Evolutionary conservation across 2,329 filamentous ascomycete species (phyloP), one percentile per base, ranked within the genome.

Genomic region (Fusarium sp.): DNA sequence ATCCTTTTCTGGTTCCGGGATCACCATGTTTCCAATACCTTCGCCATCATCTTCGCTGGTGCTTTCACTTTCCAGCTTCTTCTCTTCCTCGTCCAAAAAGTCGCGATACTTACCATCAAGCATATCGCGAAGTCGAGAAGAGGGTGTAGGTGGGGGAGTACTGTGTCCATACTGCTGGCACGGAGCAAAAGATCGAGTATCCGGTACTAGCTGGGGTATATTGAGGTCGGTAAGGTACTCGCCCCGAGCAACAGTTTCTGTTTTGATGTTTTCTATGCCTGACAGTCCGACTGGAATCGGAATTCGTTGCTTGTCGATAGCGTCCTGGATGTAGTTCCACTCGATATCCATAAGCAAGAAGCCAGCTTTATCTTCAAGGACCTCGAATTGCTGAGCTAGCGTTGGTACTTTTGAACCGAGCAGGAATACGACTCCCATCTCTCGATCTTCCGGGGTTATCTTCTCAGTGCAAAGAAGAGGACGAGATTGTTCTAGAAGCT

Each of bases 301-400:
- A 8, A 77, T 30, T 18, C 59, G 38, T 8, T 59, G 53, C 15
- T 40, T 49, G 25, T 77, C 75, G 25, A 74, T 38, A 12, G 46
- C 60, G 8, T 78, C 73, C 24, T 67, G 63, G 2, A 77, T 27
- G 10, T 79, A 62, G 10, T 73, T 71, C 45, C 64, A 59, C 20
- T 78, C 72, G 2, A 78, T 67, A 7, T 63, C 34, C 15, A 79
- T 34, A 8, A 60, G 57, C 12, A 79, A 42, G 47, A 79, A 79
- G 24, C 71, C 72, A 16, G 60, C 40, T 11, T 45, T 46, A 1
- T 55, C 55, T 2, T 47, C 53, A 59, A 72, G 77, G 7, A 32
- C 29, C 5, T 68, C 16, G 15, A 79, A 65, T 5, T 55, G 42
- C 1, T 27, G n/a, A 2, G 58, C 38, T 15, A 72, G 52, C 0